These are phyloP conservation scores for Cryphonectria parasitica DNA, from an alignment of 2,329 filamentous ascomycete genomes.

Conservation along the genomic window DNA sequence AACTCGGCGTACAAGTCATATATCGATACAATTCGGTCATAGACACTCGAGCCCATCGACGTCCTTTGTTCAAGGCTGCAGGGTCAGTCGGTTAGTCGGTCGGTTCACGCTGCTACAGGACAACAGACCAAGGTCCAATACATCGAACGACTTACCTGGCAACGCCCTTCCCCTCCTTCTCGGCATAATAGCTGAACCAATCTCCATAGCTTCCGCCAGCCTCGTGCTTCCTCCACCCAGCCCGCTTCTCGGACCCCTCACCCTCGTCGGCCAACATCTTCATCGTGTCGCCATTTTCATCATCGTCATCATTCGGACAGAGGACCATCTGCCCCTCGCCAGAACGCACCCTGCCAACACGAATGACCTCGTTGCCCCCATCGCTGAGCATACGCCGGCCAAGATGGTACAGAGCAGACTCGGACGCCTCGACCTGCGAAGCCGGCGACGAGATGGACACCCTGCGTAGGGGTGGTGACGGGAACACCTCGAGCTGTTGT, in stretches of 20 bases:
- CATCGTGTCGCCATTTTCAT: conserved; percentile 13
- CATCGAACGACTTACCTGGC: conserved; percentile 1
- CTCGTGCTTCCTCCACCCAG: background rate
- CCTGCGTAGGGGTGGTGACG: conserved; percentile 1
- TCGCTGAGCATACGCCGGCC: conserved; percentile 13
- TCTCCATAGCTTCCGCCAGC: conserved; percentile 14
- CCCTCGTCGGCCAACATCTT: conserved; percentile 15
- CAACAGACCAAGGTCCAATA: background rate
- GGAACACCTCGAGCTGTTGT: conserved; percentile 23
- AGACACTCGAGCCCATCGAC: conserved; percentile 9
- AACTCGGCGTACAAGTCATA: conserved; percentile 26
- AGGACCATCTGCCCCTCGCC: conserved; percentile 11
- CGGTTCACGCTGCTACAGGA: background rate
- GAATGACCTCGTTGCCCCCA: conserved; percentile 9
- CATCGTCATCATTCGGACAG: background rate
- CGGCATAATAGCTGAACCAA: conserved; percentile 22
- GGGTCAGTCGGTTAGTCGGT: background rate
- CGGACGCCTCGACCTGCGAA: background rate
- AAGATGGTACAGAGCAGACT: conserved; percentile 22
- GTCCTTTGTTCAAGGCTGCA: background rate
- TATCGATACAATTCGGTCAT: conserved; percentile 25
- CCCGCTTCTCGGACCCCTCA: background rate
- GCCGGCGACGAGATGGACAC: conserved; percentile 5
- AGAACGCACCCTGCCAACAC: conserved; percentile 7
- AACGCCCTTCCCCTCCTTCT: background rate